Evolutionary conservation across 2,329 filamentous ascomycete species (phyloP).

Genomic region (Colletotrichum neosansevieriae): DNA sequence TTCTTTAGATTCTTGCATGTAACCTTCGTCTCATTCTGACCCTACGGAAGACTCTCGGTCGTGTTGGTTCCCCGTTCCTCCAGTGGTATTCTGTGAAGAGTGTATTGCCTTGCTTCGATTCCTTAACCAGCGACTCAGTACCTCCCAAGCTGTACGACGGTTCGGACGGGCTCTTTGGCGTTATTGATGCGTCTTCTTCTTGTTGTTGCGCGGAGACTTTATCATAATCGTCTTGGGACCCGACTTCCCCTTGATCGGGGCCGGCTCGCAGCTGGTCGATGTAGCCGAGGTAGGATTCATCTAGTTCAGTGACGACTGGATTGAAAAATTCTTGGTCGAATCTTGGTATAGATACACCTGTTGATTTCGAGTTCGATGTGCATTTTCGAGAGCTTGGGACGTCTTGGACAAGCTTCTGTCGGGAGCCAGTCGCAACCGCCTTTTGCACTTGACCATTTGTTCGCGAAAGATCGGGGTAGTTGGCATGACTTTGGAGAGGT

Average conservation of each 20-base stretch:
- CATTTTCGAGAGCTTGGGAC: not conserved
- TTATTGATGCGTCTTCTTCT: no score
- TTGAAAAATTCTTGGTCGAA: not conserved
- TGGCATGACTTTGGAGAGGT: not conserved
- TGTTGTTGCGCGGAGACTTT: not conserved
- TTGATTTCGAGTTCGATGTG: not conserved
- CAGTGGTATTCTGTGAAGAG: no score
- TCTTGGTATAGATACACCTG: not conserved
- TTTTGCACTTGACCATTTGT: not conserved
- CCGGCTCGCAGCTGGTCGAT: not conserved
- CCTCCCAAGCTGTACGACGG: no score
- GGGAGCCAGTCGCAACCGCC: not conserved
- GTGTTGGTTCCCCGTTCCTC: no score
- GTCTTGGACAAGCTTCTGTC: no score
- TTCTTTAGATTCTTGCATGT: no score
- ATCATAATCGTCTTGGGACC: not conserved
- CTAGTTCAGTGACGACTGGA: not conserved
- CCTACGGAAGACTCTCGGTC: no score
- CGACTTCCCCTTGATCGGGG: not conserved
- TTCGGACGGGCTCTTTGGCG: no score
- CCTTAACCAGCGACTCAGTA: no score
- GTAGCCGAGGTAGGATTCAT: not conserved
- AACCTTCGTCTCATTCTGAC: no score
- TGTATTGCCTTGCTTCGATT: no score
- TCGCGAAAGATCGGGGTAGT: not conserved